Conservation (phyloP, 106 monocot genomes). For the Dendrobium officinale region DNA sequence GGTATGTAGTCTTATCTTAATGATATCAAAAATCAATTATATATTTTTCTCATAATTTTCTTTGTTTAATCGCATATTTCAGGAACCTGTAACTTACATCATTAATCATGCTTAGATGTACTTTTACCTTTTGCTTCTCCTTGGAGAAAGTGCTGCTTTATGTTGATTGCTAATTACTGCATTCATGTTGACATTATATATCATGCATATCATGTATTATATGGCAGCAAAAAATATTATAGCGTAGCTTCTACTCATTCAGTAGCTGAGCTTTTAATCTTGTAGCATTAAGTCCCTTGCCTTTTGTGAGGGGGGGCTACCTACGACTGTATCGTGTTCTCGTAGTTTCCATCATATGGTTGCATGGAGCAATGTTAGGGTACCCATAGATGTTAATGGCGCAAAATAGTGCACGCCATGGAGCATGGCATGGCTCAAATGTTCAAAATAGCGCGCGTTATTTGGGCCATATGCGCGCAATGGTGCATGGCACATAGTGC, state of each 20-base stretch:
- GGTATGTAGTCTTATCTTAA: slow-evolving; percentile 40
- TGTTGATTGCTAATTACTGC: neutral
- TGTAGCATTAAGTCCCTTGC: neutral
- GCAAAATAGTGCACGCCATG: no score
- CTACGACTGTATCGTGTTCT: no score
- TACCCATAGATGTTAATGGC: no score
- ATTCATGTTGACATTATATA: neutral
- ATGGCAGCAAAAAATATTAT: neutral
- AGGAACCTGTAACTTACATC: neutral
- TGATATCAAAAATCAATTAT: neutral
- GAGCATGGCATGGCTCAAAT: no score
- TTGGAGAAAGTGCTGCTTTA: neutral
- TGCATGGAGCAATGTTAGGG: neutral
- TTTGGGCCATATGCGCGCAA: no score
- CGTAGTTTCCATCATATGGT: neutral
- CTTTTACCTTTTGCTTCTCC: neutral
- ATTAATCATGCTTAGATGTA: neutral
- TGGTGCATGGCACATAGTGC: no score
- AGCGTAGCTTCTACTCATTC: neutral
- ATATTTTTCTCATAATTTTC: neutral
- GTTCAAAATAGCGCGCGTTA: no score
- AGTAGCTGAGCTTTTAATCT: neutral
- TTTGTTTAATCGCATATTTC: neutral
- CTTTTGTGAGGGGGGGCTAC: no score
- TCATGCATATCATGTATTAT: neutral